These are phyloP conservation scores for Aegilops umbellulata DNA, from an alignment of 176 grass and related monocot genomes.

Conservation along the genomic window DNA sequence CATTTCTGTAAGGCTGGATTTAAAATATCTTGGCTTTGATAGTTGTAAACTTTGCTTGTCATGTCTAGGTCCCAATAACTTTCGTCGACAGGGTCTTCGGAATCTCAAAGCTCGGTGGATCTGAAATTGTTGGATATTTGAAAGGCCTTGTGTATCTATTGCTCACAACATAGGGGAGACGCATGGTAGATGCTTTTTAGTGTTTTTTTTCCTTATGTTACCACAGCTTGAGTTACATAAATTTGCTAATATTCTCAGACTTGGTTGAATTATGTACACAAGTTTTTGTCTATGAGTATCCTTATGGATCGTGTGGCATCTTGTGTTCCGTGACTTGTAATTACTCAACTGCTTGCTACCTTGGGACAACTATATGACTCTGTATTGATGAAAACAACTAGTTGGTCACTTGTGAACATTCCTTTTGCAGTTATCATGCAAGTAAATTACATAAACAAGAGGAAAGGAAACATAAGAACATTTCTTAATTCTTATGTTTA, in stretches of 20 bases:
- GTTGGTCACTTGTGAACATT: neutral
- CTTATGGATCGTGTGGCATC: too few relatives aligned
- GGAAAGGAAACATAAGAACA: neutral
- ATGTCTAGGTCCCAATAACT: conserved; percentile 86
- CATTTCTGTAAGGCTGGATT: conserved; percentile 4
- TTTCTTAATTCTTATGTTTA: neutral
- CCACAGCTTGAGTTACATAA: neutral
- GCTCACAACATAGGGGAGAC: conserved; percentile 61
- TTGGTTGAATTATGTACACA: neutral
- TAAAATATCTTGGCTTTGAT: neutral
- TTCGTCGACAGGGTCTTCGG: conserved; percentile 96
- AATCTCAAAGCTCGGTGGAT: conserved; percentile 93
- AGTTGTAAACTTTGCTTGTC: neutral
- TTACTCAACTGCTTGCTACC: too few relatives aligned
- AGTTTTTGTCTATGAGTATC: neutral
- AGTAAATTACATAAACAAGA: neutral
- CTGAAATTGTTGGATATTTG: conserved; percentile 94
- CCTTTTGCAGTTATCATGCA: too few relatives aligned
- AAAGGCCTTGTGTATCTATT: conserved; percentile 83
- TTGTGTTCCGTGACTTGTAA: neutral
- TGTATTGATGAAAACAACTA: too few relatives aligned
- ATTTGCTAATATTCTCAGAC: neutral
- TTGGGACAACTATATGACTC: too few relatives aligned
- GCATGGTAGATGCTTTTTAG: neutral
- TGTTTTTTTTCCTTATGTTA: neutral